These are phyloP conservation scores for Schizosaccharomyces osmophilus DNA, from an alignment of 805 yeast genomes.

Conservation along the genomic window DNA sequence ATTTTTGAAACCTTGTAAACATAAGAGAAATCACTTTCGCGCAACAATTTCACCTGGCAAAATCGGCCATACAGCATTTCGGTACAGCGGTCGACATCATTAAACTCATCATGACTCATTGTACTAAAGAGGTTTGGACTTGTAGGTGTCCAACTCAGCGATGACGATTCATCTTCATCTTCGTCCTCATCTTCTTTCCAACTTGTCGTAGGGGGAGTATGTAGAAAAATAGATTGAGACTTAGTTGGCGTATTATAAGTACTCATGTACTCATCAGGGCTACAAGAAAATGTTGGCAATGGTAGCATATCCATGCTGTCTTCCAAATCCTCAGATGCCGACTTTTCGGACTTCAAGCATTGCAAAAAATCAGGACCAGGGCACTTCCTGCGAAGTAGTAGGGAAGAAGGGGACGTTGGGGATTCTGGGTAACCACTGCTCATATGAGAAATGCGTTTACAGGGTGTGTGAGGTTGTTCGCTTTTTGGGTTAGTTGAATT, in stretches of 20 bases:
- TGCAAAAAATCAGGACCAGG: no score
- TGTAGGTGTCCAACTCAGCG: neutral
- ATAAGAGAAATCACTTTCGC: constrained; percentile 70
- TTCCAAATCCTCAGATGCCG: neutral
- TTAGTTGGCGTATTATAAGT: neutral
- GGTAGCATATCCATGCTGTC: neutral
- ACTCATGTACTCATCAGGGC: neutral
- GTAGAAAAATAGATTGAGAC: neutral
- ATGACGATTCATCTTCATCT: neutral
- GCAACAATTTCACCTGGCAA: constrained; percentile 18
- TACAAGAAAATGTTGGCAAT: neutral
- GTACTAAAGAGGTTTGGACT: neutral
- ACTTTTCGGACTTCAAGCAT: neutral
- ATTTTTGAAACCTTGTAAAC: constrained; percentile 58
- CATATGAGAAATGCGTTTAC: neutral
- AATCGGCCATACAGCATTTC: neutral
- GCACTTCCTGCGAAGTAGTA: no score
- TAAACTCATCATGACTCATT: neutral
- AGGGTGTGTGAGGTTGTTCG: neutral
- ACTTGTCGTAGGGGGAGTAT: neutral
- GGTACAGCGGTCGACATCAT: neutral
- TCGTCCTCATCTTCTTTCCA: neutral
- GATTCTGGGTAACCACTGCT: neutral
- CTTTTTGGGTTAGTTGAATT: neutral
- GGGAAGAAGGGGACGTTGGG: neutral